A percentile compares a stretch with the other conserved stretches of the same genome.
Evolutionary conservation across 306 rosid species (phyloP).

Genomic region (Glycyrrhiza uralensis): DNA sequence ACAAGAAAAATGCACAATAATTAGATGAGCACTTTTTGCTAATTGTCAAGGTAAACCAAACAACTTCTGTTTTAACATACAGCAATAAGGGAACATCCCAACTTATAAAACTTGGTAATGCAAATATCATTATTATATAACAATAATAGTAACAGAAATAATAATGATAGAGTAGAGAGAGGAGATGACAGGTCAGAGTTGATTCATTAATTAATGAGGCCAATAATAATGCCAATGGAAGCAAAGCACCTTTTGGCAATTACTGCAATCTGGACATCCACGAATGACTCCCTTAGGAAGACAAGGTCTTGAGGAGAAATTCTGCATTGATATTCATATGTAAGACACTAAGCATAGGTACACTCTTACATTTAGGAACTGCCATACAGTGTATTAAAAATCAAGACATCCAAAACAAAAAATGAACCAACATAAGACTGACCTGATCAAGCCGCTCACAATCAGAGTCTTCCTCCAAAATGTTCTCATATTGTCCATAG

Average conservation of each 20-base stretch:
- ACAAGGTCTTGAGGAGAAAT: slow-evolving; percentile 42
- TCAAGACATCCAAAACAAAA: slow-evolving; percentile 29
- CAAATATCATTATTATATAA: background rate
- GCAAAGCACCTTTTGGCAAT: slow-evolving; percentile 76
- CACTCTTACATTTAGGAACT: slow-evolving; percentile 9
- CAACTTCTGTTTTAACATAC: background rate
- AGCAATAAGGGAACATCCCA: slow-evolving; percentile 8
- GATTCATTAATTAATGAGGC: slow-evolving; percentile 12
- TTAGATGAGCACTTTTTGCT: background rate
- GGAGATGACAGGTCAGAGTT: background rate
- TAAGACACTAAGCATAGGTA: slow-evolving; percentile 33
- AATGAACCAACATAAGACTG: slow-evolving; percentile 26
- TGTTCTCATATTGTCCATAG: slow-evolving; percentile 47
- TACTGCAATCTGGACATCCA: slow-evolving; percentile 81
- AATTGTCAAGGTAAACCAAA: slow-evolving; percentile 8
- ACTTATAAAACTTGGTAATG: slow-evolving; percentile 12
- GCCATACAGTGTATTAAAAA: slow-evolving; percentile 1
- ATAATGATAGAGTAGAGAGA: slow-evolving; percentile 1
- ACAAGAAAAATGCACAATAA: slow-evolving; percentile 3
- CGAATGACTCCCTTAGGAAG: slow-evolving; percentile 88
- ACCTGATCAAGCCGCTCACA: slow-evolving; percentile 72
- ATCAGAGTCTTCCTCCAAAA: slow-evolving; percentile 64
- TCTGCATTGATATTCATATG: slow-evolving; percentile 54
- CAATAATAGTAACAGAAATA: background rate
- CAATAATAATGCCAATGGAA: background rate